These are phyloP conservation scores for Pseudogymnoascus sp. DNA, from an alignment of 2,329 filamentous ascomycete genomes.

Conservation along the genomic window DNA sequence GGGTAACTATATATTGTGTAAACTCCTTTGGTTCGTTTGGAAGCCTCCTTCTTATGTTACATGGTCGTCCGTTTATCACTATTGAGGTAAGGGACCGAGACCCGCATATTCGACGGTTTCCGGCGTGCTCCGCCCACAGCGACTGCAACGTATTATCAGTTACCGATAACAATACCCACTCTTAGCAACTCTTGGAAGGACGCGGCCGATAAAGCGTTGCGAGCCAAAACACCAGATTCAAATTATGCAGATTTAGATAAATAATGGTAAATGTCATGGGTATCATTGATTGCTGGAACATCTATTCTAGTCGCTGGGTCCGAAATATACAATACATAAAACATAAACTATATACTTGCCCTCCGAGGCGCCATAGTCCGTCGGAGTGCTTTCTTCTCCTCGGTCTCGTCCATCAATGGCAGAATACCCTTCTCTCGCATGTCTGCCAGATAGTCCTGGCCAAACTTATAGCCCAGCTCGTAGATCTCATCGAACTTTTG, in stretches of 20 bases:
- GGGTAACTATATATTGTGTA: conserved; percentile 2
- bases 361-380: conserved; percentile 73
- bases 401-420: conserved; percentile 61
- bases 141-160: background rate
- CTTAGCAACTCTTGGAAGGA: background rate
- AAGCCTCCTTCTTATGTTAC: background rate
- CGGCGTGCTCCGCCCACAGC: background rate
- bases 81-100: background rate
- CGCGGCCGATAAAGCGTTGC: background rate
- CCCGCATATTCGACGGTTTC: background rate
- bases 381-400: conserved; percentile 68
- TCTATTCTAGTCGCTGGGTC: background rate
- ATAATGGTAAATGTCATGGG: background rate
- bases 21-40: conserved; percentile 1
- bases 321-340: background rate
- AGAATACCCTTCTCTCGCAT: conserved; percentile 73
- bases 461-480: conserved; percentile 77
- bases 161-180: background rate
- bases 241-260: background rate
- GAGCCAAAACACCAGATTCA: background rate
- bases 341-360: conserved; percentile 56
- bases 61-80: background rate
- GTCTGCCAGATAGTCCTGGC: conserved; percentile 68
- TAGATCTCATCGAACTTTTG: conserved; percentile 98
- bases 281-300: background rate